phyloP scores from a whole-genome alignment of 352 stramenopile species.

The Phytophthora sansomeana region DNA sequence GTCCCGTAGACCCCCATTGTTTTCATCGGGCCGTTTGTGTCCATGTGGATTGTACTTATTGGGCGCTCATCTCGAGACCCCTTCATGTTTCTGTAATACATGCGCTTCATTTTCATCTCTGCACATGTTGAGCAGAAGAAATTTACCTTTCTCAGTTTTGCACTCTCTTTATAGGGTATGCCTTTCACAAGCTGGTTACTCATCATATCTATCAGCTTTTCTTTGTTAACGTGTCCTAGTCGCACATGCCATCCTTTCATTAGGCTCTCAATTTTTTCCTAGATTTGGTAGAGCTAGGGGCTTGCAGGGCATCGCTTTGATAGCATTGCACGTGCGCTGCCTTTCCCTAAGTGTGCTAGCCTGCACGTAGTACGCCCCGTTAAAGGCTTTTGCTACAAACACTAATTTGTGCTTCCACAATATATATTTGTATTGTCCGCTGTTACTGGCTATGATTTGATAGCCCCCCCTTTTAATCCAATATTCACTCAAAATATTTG shows the following conservation, averaged over 20 bases:
- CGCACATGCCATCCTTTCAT: too few relatives aligned
- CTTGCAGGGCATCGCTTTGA: constrained; percentile 2
- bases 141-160: too few relatives aligned
- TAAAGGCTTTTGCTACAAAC: constrained; percentile 6
- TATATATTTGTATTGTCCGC: constrained; percentile 3
- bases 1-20: neutral
- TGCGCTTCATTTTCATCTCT: constrained; percentile 11
- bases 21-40: constrained; percentile 1
- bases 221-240: too few relatives aligned
- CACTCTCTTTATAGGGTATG: too few relatives aligned
- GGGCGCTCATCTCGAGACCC: neutral
- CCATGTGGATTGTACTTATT: constrained; percentile 3
- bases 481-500: constrained; percentile 6
- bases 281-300: neutral
- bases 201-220: too few relatives aligned
- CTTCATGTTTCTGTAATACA: constrained; percentile 6
- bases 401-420: constrained; percentile 12
- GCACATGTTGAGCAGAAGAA: constrained; percentile 8
- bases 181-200: too few relatives aligned
- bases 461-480: constrained; percentile 5
- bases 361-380: constrained; percentile 10
- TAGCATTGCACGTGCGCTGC: constrained; percentile 1
- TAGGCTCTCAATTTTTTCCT: too few relatives aligned
- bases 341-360: neutral
- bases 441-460: constrained; percentile 5